Evolutionary conservation across 139 green algal species (phyloP), one percentile per base, ranked within the genome.

Genomic region (Chlorella vulgaris): DNA sequence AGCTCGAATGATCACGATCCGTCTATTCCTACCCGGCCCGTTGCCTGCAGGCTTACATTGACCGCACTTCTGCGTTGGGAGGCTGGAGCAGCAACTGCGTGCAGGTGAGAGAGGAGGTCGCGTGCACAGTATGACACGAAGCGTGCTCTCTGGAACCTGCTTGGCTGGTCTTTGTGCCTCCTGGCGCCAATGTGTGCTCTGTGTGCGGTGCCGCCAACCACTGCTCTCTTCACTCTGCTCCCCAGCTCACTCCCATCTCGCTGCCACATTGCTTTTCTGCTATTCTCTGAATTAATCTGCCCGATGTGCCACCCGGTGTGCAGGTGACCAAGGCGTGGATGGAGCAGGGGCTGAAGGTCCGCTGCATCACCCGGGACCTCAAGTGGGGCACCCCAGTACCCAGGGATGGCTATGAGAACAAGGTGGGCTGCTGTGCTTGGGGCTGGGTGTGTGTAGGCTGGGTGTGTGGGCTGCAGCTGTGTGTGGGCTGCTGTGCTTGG

Each of bases 321-420:
- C 85, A 95, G 90, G 89, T 96, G 53, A 99, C 96, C 2, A 91
- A 91, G 35, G 92, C 96, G 15, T 99, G 96, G 96, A 98, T 99
- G 88, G 86, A 92, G 29, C 93, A 98, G 75, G 96, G 96, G 0
- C 91, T 99, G 36, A 98, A 98, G 86, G 74, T 80, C 50, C 90
- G 96, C 22, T 98, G 95, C 91, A 99, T 99, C 90, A 99, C 96
- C 0, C 89, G 96, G 15, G 96, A 99, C 90, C 89, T 99, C 35
- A 97, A 96, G 87, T 98, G 96, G 95, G 96, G 95, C 81, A 97
- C 95, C 0, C 93, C 93, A 0, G 96, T 99, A 40, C 96, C 96
- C 0, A 85, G 92, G 62, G 81, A 92, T 13, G 96, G 95, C 38
- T 98, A 91, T 82, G 80, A 93, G 78, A 89, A 97, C 84, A 98